Evolutionary conservation across 2,329 filamentous ascomycete species (phyloP).

Genomic region (Amphichorda felina): DNA sequence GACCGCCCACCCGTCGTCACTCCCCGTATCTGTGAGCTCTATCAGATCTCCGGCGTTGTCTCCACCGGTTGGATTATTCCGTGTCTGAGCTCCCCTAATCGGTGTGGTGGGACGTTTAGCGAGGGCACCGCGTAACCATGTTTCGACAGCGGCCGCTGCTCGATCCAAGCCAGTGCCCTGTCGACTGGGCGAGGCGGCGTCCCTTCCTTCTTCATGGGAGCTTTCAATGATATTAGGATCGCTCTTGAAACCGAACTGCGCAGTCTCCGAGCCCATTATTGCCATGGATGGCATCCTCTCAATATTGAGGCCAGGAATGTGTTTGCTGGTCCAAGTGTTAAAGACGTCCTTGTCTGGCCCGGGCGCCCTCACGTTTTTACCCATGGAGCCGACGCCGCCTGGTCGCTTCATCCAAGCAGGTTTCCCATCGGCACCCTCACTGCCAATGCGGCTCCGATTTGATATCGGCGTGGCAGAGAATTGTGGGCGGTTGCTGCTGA

Average conservation of each 20-base stretch:
- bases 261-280: slow-evolving; percentile 47
- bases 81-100: slow-evolving; percentile 25
- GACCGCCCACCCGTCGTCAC: slow-evolving; percentile 35
- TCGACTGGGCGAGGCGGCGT: slow-evolving; percentile 25
- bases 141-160: slow-evolving; percentile 77
- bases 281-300: slow-evolving; percentile 57
- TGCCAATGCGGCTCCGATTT: slow-evolving; percentile 23
- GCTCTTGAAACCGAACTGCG: slow-evolving; percentile 40
- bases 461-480: slow-evolving; percentile 19
- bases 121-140: slow-evolving; percentile 79
- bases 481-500: slow-evolving; percentile 21
- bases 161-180: slow-evolving; percentile 58
- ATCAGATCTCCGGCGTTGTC: slow-evolving; percentile 52
- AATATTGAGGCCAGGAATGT: slow-evolving; percentile 67
- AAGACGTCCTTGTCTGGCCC: slow-evolving; percentile 77
- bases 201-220: slow-evolving; percentile 34
- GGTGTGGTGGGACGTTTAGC: slow-evolving; percentile 46
- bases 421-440: slow-evolving; percentile 23
- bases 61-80: slow-evolving; percentile 4
- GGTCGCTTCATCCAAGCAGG: slow-evolving; percentile 65
- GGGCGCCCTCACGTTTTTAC: slow-evolving; percentile 55
- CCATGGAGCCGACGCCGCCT: slow-evolving; percentile 78
- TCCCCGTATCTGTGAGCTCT: slow-evolving; percentile 53
- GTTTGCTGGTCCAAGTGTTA: slow-evolving; percentile 73
- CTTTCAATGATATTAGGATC: slow-evolving; percentile 35